Base-by-base conservation (phyloP, 176 grass and related monocot species). In the Themeda triandra region DNA sequence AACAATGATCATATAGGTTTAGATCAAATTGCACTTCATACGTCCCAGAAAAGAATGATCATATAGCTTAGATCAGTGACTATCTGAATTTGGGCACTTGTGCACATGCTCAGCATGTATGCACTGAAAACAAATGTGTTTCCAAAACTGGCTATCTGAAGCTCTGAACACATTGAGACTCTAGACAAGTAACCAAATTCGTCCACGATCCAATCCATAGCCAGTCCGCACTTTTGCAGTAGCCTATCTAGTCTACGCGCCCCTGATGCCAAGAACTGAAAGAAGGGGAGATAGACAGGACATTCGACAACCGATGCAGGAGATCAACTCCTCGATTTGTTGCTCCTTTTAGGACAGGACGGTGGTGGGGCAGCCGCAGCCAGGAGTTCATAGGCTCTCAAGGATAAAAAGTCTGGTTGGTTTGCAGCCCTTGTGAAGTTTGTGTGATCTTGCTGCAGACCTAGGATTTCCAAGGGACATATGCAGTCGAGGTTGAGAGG, bases 381-480 rank as follows among this genome's bases (percentile, higher is more conserved):
- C 48, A 51, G 6, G 17, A 33, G 19, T 39, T 10, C 3, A 4
- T 32, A 32, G 32, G 13, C 23, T 41, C 5, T 8, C 13, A 59
- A 71, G 27, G 9, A 27, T 18, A 32, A 19, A 66, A 66, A 41
- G 33, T 58, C 4, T 74, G 41, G 35, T 59, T 37, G 23, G 69
- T 39, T 62, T 40, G 63, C 63, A 9, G 67, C 9, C 60, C 73
- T n/a, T 84, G 29, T 35, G 78, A 75, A 23, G 53, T 56, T 54
- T 54, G 49, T 49, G 15, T 10, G 21, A n/a, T 44, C 45, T 42
- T 32, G 18, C 8, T 56, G 25, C 18, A 24, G 45, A 45, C 85
- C 32, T 21, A 60, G 24, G 48, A 76, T 82, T 76, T 81, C 59
- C 45, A 46, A 24, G 78, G 85, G 59, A 21, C 78, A 68, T n/a